Evolutionary conservation across 306 rosid genomes (phyloP), one percentile per base, ranked within the genome.

Genomic region (Gleditsia sinensis): DNA sequence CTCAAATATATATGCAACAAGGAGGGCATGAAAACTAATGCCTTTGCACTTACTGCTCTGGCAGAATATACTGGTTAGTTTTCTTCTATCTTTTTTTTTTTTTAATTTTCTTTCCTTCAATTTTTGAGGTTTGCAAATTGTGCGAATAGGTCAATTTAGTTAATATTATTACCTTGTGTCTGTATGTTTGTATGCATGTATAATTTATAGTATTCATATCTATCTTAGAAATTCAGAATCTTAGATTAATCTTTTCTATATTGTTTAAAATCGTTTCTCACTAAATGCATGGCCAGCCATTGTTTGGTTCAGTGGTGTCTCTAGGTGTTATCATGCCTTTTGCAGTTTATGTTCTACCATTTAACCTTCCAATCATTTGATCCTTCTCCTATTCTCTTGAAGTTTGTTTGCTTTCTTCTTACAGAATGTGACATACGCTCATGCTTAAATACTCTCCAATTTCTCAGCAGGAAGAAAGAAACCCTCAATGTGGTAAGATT

Each of bases 391-490:
- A 66, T 74, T 75, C 54, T 75, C 54, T 71, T 33, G 20, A 37
- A 37, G 60, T 19, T 54, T 57, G 42, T 67, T 67, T 39, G 43
- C 43, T 50, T 77, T 51, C 67, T 40, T 48, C 34, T 81, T 75
- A 48, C 96, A 94, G 98, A 86, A 85, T 89, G 96, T 62, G 98
- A 94, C 84, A 94, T 94, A 67, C 96, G 98, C 71, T 94, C 97
- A 65, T 91, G 98, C 88, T 88, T 94, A 89, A 94, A 94, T 79
- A 91, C 97, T 27, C 92, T 94, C 72, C 98, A 94, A 69, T 94
- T 94, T 85, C 90, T 94, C 76, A 77, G 86, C 79, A 94, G 84
- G 89, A 94, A 88, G 89, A 88, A 88, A 46, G 93, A 94, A 87
- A 62, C 86, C 70, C 96, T 94, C 75, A 87, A 87, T 79, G 80